Evolutionary conservation across 2,329 filamentous ascomycete genomes (phyloP).

Genomic region (Epichloe gansuensis): DNA sequence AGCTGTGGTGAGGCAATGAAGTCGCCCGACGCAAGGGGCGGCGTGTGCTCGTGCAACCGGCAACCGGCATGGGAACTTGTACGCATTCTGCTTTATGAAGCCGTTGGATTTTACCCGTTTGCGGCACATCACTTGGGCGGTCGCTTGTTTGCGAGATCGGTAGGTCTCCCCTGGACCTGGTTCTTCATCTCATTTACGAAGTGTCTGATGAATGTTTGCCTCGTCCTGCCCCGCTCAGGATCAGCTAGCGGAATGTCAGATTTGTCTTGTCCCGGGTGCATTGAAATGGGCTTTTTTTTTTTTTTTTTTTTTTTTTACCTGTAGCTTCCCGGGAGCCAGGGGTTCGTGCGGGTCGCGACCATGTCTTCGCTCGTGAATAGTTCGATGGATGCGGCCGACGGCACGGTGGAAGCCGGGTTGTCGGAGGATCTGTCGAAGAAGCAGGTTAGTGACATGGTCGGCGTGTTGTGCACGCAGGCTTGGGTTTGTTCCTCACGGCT

Average conservation of each 20-base stretch:
- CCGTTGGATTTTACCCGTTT: neutral
- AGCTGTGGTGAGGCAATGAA: neutral
- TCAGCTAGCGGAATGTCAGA: constrained; percentile 16
- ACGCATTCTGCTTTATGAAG: too few relatives aligned
- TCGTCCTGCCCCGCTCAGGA: constrained; percentile 14
- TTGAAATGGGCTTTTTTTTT: too few relatives aligned
- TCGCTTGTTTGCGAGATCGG: constrained; percentile 20
- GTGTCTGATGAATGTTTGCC: constrained; percentile 29
- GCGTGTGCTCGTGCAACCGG: too few relatives aligned
- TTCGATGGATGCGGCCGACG: constrained; percentile 39
- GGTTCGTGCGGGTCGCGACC: constrained; percentile 40
- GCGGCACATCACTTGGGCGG: constrained; percentile 13
- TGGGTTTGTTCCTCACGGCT: constrained; percentile 13
- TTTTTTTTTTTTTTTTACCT: constrained; percentile 15
- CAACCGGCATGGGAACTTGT: too few relatives aligned
- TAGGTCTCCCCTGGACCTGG: constrained; percentile 34
- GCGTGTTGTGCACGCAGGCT: neutral
- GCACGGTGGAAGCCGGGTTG: constrained; percentile 39
- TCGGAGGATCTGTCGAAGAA: constrained; percentile 30
- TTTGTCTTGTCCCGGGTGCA: constrained; percentile 4
- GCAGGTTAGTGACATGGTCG: constrained; percentile 1
- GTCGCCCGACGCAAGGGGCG: too few relatives aligned
- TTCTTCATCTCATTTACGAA: constrained; percentile 40
- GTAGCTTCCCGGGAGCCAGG: constrained; percentile 40
- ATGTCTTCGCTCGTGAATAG: constrained; percentile 34